phyloP scores from a whole-genome alignment of 805 yeast species.

The Starmera amethionina region DNA sequence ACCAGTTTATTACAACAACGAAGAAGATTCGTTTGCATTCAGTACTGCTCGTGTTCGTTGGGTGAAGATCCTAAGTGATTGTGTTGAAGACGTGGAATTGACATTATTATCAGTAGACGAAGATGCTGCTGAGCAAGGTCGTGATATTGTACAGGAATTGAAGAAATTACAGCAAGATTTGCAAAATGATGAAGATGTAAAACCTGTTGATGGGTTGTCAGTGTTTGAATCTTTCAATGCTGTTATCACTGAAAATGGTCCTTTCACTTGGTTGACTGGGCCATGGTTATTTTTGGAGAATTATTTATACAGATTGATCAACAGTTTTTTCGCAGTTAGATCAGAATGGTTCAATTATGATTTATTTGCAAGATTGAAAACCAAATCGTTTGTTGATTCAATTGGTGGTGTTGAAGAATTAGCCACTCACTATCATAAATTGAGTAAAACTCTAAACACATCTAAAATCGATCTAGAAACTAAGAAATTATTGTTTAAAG shows the following conservation, averaged over 20 bases:
- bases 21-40: slow-evolving; percentile 71
- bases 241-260: slow-evolving; percentile 23
- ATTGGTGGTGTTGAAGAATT: slow-evolving; percentile 72
- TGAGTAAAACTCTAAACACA: slow-evolving; percentile 21
- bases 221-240: slow-evolving; percentile 53
- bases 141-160: slow-evolving; percentile 31
- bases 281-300: slow-evolving; percentile 92
- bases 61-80: slow-evolving; percentile 71
- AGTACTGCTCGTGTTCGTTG: slow-evolving; percentile 74
- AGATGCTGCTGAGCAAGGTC: slow-evolving; percentile 35
- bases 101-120: slow-evolving; percentile 18
- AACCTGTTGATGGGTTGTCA: slow-evolving; percentile 28
- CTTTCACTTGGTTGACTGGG: slow-evolving; percentile 64
- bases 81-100: slow-evolving; percentile 49
- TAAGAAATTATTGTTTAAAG: slow-evolving; percentile 56
- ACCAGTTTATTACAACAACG: slow-evolving; percentile 49
- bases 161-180: slow-evolving; percentile 34
- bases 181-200: slow-evolving; percentile 29
- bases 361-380: slow-evolving; percentile 61
- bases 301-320: slow-evolving; percentile 63
- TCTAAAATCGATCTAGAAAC: slow-evolving; percentile 27
- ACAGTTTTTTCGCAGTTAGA: slow-evolving; percentile 30
- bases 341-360: slow-evolving; percentile 47
- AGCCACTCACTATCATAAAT: slow-evolving; percentile 49
- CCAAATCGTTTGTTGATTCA: slow-evolving; percentile 66